Conservation (phyloP, 805 yeast species). For the Saccharomycopsis malanga region DNA sequence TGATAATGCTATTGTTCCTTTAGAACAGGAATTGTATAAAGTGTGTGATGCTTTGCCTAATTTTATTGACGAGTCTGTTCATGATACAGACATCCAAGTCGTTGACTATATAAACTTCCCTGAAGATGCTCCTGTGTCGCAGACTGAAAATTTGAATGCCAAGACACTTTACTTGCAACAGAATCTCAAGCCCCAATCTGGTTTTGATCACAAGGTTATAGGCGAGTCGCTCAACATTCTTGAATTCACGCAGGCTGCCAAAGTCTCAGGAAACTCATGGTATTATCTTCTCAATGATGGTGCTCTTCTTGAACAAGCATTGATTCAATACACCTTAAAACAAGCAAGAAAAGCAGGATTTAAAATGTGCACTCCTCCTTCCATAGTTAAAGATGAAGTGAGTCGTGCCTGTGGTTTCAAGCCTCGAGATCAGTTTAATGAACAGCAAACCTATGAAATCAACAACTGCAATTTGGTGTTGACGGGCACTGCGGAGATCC, state of each 20-base stretch:
- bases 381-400: slow-evolving; percentile 70
- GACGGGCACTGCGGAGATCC: slow-evolving; percentile 94
- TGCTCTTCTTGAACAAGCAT: slow-evolving; percentile 83
- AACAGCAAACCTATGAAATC: slow-evolving; percentile 74
- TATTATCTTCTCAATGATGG: slow-evolving; percentile 80
- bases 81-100: slow-evolving; percentile 33
- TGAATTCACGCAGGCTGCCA: slow-evolving; percentile 66
- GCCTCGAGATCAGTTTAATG: slow-evolving; percentile 84
- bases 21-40: background rate
- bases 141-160: background rate
- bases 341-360: slow-evolving; percentile 65
- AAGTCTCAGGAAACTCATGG: slow-evolving; percentile 76
- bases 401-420: slow-evolving; percentile 89
- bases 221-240: slow-evolving; percentile 59
- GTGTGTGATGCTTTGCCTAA: slow-evolving; percentile 58
- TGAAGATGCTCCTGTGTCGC: background rate
- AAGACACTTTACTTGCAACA: slow-evolving; percentile 22
- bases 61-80: slow-evolving; percentile 43
- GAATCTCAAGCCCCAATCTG: slow-evolving; percentile 25
- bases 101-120: slow-evolving; percentile 47
- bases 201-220: slow-evolving; percentile 60
- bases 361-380: slow-evolving; percentile 70
- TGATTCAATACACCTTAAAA: slow-evolving; percentile 69
- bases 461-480: slow-evolving; percentile 51
- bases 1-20: slow-evolving; percentile 6